These are phyloP conservation scores for Pichia sp. DNA, from an alignment of 1,139 yeast species.

Conservation along the genomic window DNA sequence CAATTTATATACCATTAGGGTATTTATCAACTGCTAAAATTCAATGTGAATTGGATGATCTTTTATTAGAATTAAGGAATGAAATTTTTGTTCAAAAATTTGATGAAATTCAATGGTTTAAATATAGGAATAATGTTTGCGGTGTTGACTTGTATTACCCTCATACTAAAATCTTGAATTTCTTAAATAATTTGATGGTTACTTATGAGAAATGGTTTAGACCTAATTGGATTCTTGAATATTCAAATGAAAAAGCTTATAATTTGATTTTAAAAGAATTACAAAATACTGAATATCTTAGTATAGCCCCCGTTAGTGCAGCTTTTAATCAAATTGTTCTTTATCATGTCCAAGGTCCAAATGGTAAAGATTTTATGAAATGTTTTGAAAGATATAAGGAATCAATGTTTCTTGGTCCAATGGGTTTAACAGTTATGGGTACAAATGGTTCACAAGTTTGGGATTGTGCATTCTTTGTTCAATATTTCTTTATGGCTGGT, in stretches of 20 bases:
- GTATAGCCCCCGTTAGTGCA: constrained; percentile 91
- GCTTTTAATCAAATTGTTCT: constrained; percentile 72
- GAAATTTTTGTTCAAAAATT: constrained; percentile 71
- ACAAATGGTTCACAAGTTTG: constrained; percentile 97
- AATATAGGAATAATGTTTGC: constrained; percentile 77
- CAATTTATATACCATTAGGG: constrained; percentile 82
- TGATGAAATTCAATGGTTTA: constrained; percentile 57
- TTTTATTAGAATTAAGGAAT: constrained; percentile 55
- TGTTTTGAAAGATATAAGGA: constrained; percentile 64
- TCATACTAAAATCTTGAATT: constrained; percentile 61
- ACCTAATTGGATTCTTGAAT: constrained; percentile 63
- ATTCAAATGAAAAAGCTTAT: constrained; percentile 47
- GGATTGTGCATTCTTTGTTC: constrained; percentile 91
- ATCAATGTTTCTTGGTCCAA: constrained; percentile 74
- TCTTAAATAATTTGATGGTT: constrained; percentile 53
- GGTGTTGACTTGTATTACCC: constrained; percentile 93
- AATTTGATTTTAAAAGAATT: constrained; percentile 68
- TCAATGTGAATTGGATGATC: constrained; percentile 54
- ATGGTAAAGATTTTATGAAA: constrained; percentile 53
- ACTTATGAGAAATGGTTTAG: constrained; percentile 62
- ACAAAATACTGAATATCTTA: constrained; percentile 68
- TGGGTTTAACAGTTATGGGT: constrained; percentile 92
- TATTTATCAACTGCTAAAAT: constrained; percentile 58
- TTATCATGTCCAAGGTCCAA: constrained; percentile 61
- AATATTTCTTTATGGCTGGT: constrained; percentile 75